Evolutionary conservation across 202 grass and related monocot species (phyloP), one percentile per base, ranked within the genome.

Genomic region (Hordeum pubiflorum): DNA sequence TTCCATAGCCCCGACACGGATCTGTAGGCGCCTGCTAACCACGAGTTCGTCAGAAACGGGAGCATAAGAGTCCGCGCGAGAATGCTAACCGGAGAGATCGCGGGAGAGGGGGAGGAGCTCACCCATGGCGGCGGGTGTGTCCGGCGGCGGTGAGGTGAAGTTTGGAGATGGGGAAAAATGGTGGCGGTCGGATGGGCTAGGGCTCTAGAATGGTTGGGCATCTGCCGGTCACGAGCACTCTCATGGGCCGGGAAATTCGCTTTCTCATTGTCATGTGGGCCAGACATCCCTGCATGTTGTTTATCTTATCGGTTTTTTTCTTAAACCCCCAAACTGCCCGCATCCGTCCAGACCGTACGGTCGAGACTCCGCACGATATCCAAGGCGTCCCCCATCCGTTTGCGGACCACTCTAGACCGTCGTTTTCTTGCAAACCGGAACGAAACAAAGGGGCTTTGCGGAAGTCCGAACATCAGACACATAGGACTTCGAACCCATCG

Each of bases 1-100:
- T 86, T 83, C 91, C 94, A 97, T 92, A 97, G 87, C 85, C 92
- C 94, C 80, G 89, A 90, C 13, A 94, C 89, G 75, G 91, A 97
- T 81, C 80, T 94, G 91, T 94, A 97, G 75, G 94, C 94, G 57
- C 91, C 94, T 97, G 83, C 13, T 2, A 52, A 64, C 37, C 66
- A 60, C 29, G 15, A 11, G 60, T 12, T n/a, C 29, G 63, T 54
- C 13, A 38, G 6, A 8, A 26, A 48, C 27, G 4, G 4, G 3
- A 8, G 20, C 9, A 3, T 2, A 76, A 56, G 20, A 22, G 14
- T 5, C 9, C 13, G 8, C 6, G 26, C 43, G 2, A 13, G 72
- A 13, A 2, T 10, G n/a, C 18, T n/a, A 14, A n/a, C 6, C 10
- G 5, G 43, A 29, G 41, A 11, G 27, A n/a, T 18, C 7, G 43